Evolutionary conservation across 306 rosid species (phyloP).

Genomic region (Sicyos baderoa): DNA sequence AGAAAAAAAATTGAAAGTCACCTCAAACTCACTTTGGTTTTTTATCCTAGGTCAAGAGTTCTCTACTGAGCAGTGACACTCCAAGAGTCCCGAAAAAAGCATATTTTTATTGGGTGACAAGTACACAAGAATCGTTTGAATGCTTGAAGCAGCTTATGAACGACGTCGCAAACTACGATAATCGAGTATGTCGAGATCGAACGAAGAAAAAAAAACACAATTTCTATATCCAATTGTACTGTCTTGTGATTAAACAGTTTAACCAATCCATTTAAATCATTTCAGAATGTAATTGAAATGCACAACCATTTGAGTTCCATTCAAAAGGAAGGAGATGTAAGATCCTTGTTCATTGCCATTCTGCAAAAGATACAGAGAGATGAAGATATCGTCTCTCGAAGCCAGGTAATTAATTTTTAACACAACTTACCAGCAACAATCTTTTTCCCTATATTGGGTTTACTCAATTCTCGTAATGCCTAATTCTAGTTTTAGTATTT

Average conservation of each 20-base stretch:
- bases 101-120: constrained; percentile 46
- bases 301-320: constrained; percentile 55
- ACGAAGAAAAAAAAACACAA: too few species aligned
- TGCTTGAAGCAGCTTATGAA: constrained; percentile 47
- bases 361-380: constrained; percentile 48
- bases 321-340: constrained; percentile 55
- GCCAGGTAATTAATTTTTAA: constrained; percentile 38
- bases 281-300: constrained; percentile 52
- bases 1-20: too few species aligned
- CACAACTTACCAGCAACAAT: too few species aligned
- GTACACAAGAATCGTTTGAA: constrained; percentile 46
- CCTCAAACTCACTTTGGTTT: too few species aligned
- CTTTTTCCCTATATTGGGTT: too few species aligned
- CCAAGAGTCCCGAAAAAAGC: constrained; percentile 22
- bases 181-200: constrained; percentile 23
- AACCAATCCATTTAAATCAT: background rate
- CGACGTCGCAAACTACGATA: constrained; percentile 46
- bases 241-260: too few species aligned
- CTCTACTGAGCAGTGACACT: too few species aligned
- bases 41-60: too few species aligned
- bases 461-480: too few species aligned
- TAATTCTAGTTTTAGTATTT: too few species aligned
- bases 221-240: too few species aligned
- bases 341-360: constrained; percentile 57
- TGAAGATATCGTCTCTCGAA: constrained; percentile 47